Percentiles rank a stretch among this genome's conserved stretches.
phyloP scores from a whole-genome alignment of 2,329 filamentous ascomycete species.

The Xylaria digitata region DNA sequence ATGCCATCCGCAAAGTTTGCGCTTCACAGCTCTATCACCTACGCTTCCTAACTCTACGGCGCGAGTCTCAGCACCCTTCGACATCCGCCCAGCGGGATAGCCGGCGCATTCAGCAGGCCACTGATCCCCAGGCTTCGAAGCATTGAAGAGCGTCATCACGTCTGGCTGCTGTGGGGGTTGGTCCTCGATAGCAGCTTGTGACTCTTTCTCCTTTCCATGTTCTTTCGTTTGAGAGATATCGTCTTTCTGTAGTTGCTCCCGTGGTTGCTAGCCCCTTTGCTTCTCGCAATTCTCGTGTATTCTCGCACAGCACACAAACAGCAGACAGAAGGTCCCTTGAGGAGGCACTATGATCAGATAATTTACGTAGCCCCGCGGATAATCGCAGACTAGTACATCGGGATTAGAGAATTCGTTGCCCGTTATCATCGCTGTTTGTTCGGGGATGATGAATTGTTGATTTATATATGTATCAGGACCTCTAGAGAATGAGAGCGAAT shows the following conservation, averaged over 20 bases:
- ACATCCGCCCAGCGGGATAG: neutral
- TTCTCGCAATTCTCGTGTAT: slow-evolving; percentile 8
- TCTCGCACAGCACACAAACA: slow-evolving; percentile 15
- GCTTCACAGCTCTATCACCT: neutral
- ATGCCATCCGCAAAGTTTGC: slow-evolving; percentile 14
- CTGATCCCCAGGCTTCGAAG: slow-evolving; percentile 9
- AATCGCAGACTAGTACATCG: neutral
- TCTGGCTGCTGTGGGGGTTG: neutral
- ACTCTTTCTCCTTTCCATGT: neutral
- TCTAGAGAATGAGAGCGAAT: neutral
- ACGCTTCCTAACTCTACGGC: neutral
- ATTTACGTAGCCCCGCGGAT: neutral
- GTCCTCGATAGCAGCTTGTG: neutral
- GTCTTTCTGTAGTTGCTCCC: neutral
- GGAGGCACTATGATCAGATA: slow-evolving; percentile 10
- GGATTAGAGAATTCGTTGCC: slow-evolving; percentile 18
- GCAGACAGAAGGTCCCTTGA: slow-evolving; percentile 10
- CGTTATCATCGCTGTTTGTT: neutral
- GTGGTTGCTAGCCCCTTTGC: too few relatives aligned
- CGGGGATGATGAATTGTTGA: too few relatives aligned
- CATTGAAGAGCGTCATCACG: slow-evolving; percentile 12
- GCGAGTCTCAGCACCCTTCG: neutral
- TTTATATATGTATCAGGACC: too few relatives aligned
- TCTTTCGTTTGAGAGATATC: neutral
- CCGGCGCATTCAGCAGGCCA: slow-evolving; percentile 6